These are phyloP conservation scores for Mayamaea pseudoterrestris DNA, from an alignment of 108 stramenopile genomes.

Conservation along the genomic window DNA sequence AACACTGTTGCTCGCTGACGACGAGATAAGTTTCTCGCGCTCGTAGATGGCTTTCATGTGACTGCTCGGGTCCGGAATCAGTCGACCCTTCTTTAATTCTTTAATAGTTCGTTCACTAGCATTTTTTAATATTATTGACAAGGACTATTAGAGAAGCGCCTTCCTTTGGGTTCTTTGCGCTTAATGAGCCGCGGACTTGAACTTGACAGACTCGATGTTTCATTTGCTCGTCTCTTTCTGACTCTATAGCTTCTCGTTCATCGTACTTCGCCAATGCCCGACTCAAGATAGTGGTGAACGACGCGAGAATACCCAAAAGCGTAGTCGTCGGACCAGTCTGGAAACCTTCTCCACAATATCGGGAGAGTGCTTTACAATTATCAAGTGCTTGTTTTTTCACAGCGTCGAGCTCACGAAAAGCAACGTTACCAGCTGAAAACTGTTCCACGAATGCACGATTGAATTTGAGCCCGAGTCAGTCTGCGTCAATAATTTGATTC, in stretches of 20 bases:
- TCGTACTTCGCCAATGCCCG: conserved; percentile 62
- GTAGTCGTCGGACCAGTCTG: conserved; percentile 39
- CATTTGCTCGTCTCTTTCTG: conserved; percentile 17
- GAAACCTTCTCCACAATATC: conserved; percentile 70
- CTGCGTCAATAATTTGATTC: background rate
- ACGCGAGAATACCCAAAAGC: conserved; percentile 52
- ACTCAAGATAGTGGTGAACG: conserved; percentile 49
- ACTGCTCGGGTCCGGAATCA: conserved; percentile 34
- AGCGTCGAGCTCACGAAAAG: conserved; percentile 27
- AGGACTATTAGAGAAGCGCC: conserved; percentile 49
- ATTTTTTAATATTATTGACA: conserved; percentile 66
- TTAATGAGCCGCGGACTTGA: conserved; percentile 5
- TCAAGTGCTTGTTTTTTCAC: conserved; percentile 36
- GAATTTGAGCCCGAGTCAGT: background rate
- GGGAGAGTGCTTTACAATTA: conserved; percentile 58
- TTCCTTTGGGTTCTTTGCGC: conserved; percentile 7
- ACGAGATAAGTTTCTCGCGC: conserved; percentile 21
- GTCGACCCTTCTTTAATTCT: conserved; percentile 52
- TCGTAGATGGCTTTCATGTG: conserved; percentile 61
- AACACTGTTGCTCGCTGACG: conserved; percentile 11
- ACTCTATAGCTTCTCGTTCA: conserved; percentile 30
- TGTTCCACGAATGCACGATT: conserved; percentile 34
- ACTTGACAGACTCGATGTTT: conserved; percentile 8
- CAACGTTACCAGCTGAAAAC: conserved; percentile 27
- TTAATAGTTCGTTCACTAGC: conserved; percentile 39